Conservation (phyloP, 164 flowering plant genomes). For the Aristolochia californica region DNA sequence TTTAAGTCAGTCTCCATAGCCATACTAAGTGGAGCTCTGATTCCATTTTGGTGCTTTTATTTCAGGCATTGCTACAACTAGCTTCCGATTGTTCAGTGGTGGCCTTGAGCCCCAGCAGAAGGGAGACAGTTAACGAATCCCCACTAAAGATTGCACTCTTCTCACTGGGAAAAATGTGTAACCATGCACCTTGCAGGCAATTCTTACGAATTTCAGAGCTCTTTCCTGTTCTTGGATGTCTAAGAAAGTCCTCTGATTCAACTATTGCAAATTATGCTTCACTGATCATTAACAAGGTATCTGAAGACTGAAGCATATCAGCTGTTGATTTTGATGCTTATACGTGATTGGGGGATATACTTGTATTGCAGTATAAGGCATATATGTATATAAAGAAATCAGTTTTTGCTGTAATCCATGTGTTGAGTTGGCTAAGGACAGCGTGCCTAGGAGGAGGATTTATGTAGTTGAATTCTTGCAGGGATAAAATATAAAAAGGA, state of each 20-base stretch:
- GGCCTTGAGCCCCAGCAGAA: constrained; percentile 68
- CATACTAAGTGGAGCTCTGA: not conserved
- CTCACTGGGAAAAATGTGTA: constrained; percentile 83
- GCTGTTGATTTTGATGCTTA: too few relatives aligned
- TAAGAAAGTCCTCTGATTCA: constrained; percentile 73
- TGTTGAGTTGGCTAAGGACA: too few relatives aligned
- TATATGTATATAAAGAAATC: too few relatives aligned
- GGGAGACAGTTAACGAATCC: constrained; percentile 70
- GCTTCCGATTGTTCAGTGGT: constrained; percentile 61
- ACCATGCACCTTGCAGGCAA: constrained; percentile 56
- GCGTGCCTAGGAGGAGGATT: too few relatives aligned
- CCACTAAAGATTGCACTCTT: constrained; percentile 90
- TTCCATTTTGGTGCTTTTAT: not conserved
- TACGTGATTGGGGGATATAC: too few relatives aligned
- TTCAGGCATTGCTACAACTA: constrained; percentile 82
- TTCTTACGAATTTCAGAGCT: constrained; percentile 62
- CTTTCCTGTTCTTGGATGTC: constrained; percentile 51
- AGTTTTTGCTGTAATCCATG: too few relatives aligned
- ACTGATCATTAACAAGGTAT: constrained; percentile 41
- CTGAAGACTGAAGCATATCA: constrained; percentile 29
- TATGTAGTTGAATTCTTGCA: too few relatives aligned
- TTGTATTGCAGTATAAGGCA: too few relatives aligned
- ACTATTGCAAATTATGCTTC: constrained; percentile 69
- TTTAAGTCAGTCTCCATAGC: not conserved
- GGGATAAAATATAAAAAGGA: too few relatives aligned